Percentiles rank a stretch among this genome's conserved stretches.
phyloP scores from a whole-genome alignment of 805 yeast genomes.

The Ogataea pini region DNA sequence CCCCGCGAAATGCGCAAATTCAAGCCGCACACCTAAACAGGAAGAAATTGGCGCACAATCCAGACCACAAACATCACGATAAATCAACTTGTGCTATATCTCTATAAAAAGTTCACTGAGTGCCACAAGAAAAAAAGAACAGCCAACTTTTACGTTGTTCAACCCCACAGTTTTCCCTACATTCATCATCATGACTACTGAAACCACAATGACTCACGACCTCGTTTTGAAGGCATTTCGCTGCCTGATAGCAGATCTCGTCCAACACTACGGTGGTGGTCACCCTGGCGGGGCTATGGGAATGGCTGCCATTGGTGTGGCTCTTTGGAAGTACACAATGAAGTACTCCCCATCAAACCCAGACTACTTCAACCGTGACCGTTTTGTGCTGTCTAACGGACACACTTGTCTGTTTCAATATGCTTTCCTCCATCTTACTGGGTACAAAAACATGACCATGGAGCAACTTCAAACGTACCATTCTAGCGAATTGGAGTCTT shows the following conservation, averaged over 20 bases:
- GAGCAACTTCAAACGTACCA: slow-evolving; percentile 83
- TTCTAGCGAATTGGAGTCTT: slow-evolving; percentile 75
- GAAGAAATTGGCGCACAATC: slow-evolving; percentile 9
- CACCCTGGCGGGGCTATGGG: slow-evolving; percentile 99
- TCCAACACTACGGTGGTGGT: slow-evolving; percentile 52
- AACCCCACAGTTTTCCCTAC: neutral
- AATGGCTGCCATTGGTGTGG: slow-evolving; percentile 93
- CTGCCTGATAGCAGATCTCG: slow-evolving; percentile 36
- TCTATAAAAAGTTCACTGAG: neutral
- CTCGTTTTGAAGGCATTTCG: slow-evolving; percentile 35
- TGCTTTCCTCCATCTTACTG: slow-evolving; percentile 80
- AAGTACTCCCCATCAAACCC: slow-evolving; percentile 88
- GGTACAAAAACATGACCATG: slow-evolving; percentile 68
- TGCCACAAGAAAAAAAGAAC: no score
- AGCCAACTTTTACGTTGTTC: neutral
- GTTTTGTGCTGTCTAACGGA: slow-evolving; percentile 94
- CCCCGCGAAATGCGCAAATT: neutral
- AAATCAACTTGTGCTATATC: no score
- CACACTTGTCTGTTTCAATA: slow-evolving; percentile 93
- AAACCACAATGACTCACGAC: slow-evolving; percentile 25
- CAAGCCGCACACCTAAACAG: neutral
- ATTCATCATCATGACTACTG: slow-evolving; percentile 20
- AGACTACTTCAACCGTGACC: slow-evolving; percentile 89
- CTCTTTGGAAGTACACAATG: slow-evolving; percentile 70
- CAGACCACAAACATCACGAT: no score